Evolutionary conservation across 2,329 filamentous ascomycete species (phyloP).

Genomic region (Elsinoe perseae): DNA sequence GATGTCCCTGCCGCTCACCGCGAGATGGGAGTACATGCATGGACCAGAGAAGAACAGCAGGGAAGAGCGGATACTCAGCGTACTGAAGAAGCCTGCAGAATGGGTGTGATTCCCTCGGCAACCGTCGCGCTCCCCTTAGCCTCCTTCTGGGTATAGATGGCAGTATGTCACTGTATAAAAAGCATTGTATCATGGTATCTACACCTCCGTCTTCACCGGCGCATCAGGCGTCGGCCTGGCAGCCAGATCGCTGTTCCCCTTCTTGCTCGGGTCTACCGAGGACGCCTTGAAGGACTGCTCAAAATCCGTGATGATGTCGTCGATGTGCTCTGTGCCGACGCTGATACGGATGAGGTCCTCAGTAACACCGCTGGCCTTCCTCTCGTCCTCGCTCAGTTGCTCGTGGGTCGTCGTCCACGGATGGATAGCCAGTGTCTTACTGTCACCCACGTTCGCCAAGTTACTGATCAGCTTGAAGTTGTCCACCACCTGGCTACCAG

Average conservation of each 20-base stretch:
- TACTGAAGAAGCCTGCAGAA: constrained; percentile 53
- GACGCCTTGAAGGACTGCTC: constrained; percentile 67
- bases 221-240: background rate
- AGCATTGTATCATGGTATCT: background rate
- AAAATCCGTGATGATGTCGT: constrained; percentile 94
- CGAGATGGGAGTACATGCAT: constrained; percentile 95
- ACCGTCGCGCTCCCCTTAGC: background rate
- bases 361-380: constrained; percentile 70
- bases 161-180: background rate
- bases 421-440: constrained; percentile 90
- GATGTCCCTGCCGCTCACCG: constrained; percentile 91
- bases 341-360: constrained; percentile 91
- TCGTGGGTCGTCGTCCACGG: constrained; percentile 94
- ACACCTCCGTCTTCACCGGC: constrained; percentile 13
- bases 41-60: constrained; percentile 64
- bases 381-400: constrained; percentile 79
- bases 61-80: constrained; percentile 74
- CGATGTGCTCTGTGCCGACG: constrained; percentile 91
- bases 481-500: constrained; percentile 83
- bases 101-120: constrained; percentile 42
- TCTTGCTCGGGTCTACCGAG: constrained; percentile 8
- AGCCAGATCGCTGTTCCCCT: background rate
- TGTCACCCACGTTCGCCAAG: constrained; percentile 90
- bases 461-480: constrained; percentile 93
- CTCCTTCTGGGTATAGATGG: background rate